phyloP scores from a whole-genome alignment of 2,329 filamentous ascomycete species.

The Decorospora gaudefroyi region DNA sequence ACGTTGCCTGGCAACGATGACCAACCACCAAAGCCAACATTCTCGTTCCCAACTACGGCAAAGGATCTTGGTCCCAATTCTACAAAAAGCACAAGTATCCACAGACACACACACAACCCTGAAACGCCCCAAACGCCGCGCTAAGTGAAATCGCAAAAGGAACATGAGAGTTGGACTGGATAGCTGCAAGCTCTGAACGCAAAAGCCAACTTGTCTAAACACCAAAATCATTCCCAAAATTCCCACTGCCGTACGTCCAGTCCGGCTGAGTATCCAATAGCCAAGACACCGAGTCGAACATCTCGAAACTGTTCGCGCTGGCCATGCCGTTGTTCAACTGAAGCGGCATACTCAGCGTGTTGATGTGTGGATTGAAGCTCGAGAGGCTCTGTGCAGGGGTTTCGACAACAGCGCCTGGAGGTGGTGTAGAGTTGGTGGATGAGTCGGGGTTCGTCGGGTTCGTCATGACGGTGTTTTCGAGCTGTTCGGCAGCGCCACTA shows the following conservation, averaged over 20 bases:
- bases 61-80: too few species aligned
- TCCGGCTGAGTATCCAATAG: conserved; percentile 74
- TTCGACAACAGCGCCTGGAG: conserved; percentile 49
- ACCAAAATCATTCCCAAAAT: conserved; percentile 41
- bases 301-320: conserved; percentile 59
- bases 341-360: conserved; percentile 56
- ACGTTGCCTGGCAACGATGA: too few species aligned
- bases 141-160: too few species aligned
- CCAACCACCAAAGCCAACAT: too few species aligned
- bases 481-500: conserved; percentile 52
- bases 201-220: too few species aligned
- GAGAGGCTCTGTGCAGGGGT: conserved; percentile 42
- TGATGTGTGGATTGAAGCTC: conserved; percentile 46
- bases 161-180: too few species aligned
- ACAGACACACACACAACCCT: too few species aligned
- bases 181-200: too few species aligned
- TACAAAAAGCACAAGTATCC: too few species aligned
- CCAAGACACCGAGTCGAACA: conserved; percentile 93
- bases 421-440: conserved; percentile 63
- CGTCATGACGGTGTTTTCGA: conserved; percentile 72
- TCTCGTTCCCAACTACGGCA: too few species aligned
- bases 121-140: too few species aligned
- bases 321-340: conserved; percentile 61
- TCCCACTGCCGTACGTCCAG: conserved; percentile 39
- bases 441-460: conserved; percentile 87